Evolutionary conservation across 2,329 filamentous ascomycete species (phyloP), one percentile per base, ranked within the genome.

Genomic region (Ophiostoma sp.): DNA sequence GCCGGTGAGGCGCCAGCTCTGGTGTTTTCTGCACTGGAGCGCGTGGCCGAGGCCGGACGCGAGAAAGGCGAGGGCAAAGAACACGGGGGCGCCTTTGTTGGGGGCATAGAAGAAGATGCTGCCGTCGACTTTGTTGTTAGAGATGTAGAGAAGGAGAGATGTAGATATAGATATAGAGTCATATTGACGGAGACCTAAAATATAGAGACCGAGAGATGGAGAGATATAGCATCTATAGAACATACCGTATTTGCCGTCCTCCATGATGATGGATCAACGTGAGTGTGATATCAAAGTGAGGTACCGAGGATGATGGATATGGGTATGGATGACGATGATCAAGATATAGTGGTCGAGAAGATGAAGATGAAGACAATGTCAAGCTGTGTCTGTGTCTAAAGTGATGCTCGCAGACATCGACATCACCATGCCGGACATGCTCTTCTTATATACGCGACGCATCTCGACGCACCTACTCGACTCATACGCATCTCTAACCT

Each of bases 51-150:
- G 55, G 12, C 74, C 72, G 3, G 75, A 75, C n/a, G 72, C 64
- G 12, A 72, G 44, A 71, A 75, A 78, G 14, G 74, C 74, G 45
- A 76, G 68, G 14, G 75, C 71, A 68, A 79, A 79, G 74, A 79
- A 78, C 44, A 79, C 70, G 3, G 78, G 75, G 0, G 77, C 78
- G 3, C 72, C 77, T 69, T 76, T 76, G 71, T 78, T 79, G 1
- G 77, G 75, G 2, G 74, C 76, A 67, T 77, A 78, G 68, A 77
- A 72, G 66, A 70, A 74, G 64, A 75, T 64, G 70, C 73, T 75
- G n/a, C 68, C 71, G 12, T 70, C 68, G 38, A 74, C 74, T 75
- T 66, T 40, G 36, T 66, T 44, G 67, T 40, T 60, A 67, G 52
- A 14, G 18, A 49, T 7, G 18, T 7, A 18, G 27, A 27, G 27